Percentiles rank a stretch among this genome's conserved stretches.
These are phyloP conservation scores for Lathyrus aphaca DNA, from an alignment of 306 rosid genomes.

Conservation along the genomic window DNA sequence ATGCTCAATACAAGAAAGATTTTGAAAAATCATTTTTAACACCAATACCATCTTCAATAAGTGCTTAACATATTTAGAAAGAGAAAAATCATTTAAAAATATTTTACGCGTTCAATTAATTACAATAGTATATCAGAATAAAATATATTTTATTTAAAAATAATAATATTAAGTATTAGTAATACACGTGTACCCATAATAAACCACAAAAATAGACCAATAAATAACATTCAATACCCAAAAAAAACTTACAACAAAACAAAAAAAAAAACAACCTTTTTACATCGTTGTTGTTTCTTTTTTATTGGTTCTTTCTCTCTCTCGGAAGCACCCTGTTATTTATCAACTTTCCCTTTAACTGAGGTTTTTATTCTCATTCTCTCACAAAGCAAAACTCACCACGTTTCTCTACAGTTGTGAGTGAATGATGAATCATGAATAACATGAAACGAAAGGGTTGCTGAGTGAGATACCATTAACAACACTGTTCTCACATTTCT, in stretches of 20 bases:
- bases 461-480: constrained; percentile 4
- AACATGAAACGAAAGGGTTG: not conserved
- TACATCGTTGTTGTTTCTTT: not conserved
- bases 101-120: too few relatives aligned
- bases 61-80: not conserved
- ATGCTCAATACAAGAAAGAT: not conserved
- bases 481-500: constrained; percentile 30
- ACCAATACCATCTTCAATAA: not conserved
- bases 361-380: constrained; percentile 4
- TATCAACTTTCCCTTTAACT: constrained; percentile 31
- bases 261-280: not conserved
- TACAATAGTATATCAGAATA: too few relatives aligned
- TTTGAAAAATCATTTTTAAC: not conserved
- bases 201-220: constrained; percentile 3
- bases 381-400: constrained; percentile 2
- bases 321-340: not conserved
- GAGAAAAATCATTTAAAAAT: too few relatives aligned
- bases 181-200: constrained; percentile 7
- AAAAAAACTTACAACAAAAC: constrained; percentile 2
- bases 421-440: not conserved
- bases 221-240: not conserved
- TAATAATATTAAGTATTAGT: too few relatives aligned
- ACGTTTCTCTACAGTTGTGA: not conserved
- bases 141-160: too few relatives aligned
- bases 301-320: not conserved